These are phyloP conservation scores for Viola pubescens DNA, from an alignment of 441 rosid species.

Conservation along the genomic window DNA sequence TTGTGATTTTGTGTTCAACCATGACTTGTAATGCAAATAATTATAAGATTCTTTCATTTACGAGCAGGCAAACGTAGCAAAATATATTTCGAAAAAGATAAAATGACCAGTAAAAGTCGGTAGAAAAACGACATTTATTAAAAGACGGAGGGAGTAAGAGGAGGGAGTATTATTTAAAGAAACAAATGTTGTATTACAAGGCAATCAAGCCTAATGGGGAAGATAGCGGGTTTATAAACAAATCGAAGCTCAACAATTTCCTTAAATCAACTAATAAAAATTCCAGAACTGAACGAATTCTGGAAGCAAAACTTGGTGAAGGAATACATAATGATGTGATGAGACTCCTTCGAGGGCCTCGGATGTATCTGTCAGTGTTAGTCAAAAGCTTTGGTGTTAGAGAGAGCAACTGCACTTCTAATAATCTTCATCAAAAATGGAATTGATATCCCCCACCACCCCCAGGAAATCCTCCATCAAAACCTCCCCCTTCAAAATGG, in stretches of 20 bases:
- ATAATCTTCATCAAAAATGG: conserved; percentile 36
- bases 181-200: too few species aligned
- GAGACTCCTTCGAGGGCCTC: conserved; percentile 6
- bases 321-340: neutral
- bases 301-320: conserved; percentile 5
- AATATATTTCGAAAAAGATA: too few species aligned
- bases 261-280: conserved; percentile 17
- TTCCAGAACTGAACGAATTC: conserved; percentile 10
- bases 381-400: neutral
- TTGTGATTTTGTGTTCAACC: conserved; percentile 5
- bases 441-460: conserved; percentile 55
- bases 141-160: too few species aligned
- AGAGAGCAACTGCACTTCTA: neutral
- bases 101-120: too few species aligned
- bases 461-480: conserved; percentile 65
- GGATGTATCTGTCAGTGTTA: conserved; percentile 7
- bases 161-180: too few species aligned
- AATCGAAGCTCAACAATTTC: conserved; percentile 7
- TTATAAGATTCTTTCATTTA: too few species aligned
- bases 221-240: neutral
- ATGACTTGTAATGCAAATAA: too few species aligned
- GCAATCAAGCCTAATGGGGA: too few species aligned
- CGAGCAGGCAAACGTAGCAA: too few species aligned
- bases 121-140: too few species aligned
- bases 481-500: conserved; percentile 85